A percentile compares a stretch with the other conserved stretches of the same genome.
phyloP scores from a whole-genome alignment of 768 basidiomycete genomes.

The Mycena floridula region DNA sequence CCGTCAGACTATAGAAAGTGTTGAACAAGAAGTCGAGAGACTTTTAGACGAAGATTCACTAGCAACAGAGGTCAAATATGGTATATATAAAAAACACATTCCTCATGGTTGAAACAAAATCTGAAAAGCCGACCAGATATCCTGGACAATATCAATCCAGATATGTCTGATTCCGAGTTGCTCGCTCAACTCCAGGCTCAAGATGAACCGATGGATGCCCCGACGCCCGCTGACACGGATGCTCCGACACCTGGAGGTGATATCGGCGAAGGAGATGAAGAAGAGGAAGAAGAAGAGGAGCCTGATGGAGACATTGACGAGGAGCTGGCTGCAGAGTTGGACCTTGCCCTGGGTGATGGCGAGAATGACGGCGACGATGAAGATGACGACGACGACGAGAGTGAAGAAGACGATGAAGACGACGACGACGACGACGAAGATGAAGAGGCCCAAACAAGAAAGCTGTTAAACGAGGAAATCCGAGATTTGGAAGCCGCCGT shows the following conservation, averaged over 20 bases:
- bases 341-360: conserved; percentile 72
- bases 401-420: conserved; percentile 57
- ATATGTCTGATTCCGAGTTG: conserved; percentile 85
- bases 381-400: conserved; percentile 63
- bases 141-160: conserved; percentile 86
- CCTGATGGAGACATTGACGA: conserved; percentile 81
- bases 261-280: conserved; percentile 53
- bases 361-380: conserved; percentile 52
- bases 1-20: conserved; percentile 82
- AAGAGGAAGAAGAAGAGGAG: conserved; percentile 48
- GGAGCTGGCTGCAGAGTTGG: conserved; percentile 83
- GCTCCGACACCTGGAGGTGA: conserved; percentile 53
- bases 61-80: conserved; percentile 73
- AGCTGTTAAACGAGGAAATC: conserved; percentile 83
- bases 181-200: conserved; percentile 54
- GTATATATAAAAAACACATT: conserved; percentile 28
- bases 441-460: conserved; percentile 71
- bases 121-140: conserved; percentile 44
- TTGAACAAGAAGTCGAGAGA: conserved; percentile 89
- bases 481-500: conserved; percentile 85
- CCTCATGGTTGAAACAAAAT: background rate
- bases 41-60: conserved; percentile 74
- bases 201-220: conserved; percentile 59
- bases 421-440: conserved; percentile 76
- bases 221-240: conserved; percentile 67